Percentiles rank a stretch among this genome's conserved stretches.
Conservation (phyloP, 1,284 basidiomycete genomes). For the Boletellus deceptivus region DNA sequence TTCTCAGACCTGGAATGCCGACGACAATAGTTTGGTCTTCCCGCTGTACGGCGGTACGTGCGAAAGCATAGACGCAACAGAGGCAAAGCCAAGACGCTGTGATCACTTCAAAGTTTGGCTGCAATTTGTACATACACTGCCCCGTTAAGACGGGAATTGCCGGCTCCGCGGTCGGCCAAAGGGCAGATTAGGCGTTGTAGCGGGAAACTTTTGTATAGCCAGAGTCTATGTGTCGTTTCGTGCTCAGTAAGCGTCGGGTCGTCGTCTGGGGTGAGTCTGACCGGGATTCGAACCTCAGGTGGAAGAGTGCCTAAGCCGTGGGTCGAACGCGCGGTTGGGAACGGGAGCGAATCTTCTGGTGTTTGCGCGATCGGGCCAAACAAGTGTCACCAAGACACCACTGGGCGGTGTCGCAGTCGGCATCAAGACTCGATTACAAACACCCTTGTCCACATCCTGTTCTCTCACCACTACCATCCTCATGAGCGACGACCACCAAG, state of each 20-base stretch:
- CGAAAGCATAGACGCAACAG: constrained; percentile 38
- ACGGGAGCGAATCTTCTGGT: constrained; percentile 32
- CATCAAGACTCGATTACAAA: constrained; percentile 15
- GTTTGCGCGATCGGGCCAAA: constrained; percentile 26
- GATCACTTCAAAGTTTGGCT: constrained; percentile 3
- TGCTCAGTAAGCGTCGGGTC: too few species aligned
- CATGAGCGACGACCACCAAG: constrained; percentile 24
- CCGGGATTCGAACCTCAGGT: not conserved
- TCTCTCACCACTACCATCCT: constrained; percentile 21
- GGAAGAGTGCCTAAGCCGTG: constrained; percentile 4
- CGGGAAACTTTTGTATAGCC: too few species aligned
- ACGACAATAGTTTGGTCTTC: constrained; percentile 50
- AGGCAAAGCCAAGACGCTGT: constrained; percentile 34
- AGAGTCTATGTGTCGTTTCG: too few species aligned
- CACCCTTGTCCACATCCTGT: constrained; percentile 7
- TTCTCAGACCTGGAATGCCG: not conserved
- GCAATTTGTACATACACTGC: not conserved
- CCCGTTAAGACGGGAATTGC: too few species aligned
- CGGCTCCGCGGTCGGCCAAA: not conserved
- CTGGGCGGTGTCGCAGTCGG: not conserved
- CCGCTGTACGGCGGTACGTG: constrained; percentile 46
- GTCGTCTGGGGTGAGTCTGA: too few species aligned
- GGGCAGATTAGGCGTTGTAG: not conserved
- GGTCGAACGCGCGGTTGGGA: constrained; percentile 13
- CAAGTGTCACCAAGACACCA: constrained; percentile 13